A percentile compares a stretch with the other conserved stretches of the same genome.
Evolutionary conservation across 23 red algal species (phyloP).

Genomic region (Agarophyton chilense): DNA sequence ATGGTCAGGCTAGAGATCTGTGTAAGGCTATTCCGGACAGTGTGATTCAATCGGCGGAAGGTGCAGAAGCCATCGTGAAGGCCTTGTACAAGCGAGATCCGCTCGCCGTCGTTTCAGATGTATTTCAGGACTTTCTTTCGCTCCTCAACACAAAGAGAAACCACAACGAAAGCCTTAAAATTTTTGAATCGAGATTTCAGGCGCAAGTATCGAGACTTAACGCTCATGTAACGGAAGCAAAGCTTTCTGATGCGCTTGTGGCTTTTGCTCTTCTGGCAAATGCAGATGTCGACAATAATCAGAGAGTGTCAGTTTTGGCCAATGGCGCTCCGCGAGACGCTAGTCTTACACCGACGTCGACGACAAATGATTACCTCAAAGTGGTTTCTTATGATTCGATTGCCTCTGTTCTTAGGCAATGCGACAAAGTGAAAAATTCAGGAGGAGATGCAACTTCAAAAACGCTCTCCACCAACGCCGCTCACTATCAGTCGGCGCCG

Average conservation of each 20-base stretch:
- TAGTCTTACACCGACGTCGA: neutral
- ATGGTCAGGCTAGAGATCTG: constrained; percentile 13
- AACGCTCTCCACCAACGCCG: neutral
- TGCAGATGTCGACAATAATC: constrained; percentile 21
- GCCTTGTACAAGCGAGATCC: constrained; percentile 9
- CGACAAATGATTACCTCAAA: constrained; percentile 12
- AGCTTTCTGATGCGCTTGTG: neutral
- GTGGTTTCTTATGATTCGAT: neutral
- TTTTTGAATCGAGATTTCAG: constrained; percentile 7
- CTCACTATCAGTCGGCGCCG: neutral
- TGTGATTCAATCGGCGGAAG: neutral
- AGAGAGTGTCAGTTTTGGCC: constrained; percentile 32
- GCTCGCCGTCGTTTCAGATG: constrained; percentile 7
- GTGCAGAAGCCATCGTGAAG: constrained; percentile 14
- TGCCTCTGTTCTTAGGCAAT: constrained; percentile 28
- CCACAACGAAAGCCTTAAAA: constrained; percentile 12
- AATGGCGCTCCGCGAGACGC: neutral
- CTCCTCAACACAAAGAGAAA: constrained; percentile 3
- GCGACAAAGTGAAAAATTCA: neutral
- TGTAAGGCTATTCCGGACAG: constrained; percentile 4
- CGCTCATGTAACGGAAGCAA: neutral
- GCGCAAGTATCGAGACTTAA: constrained; percentile 23
- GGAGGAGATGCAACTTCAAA: neutral
- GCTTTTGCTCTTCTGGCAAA: constrained; percentile 34
- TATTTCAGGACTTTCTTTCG: neutral